These are phyloP conservation scores for Candida dajiaensis DNA, from an alignment of 805 yeast species.

Conservation along the genomic window DNA sequence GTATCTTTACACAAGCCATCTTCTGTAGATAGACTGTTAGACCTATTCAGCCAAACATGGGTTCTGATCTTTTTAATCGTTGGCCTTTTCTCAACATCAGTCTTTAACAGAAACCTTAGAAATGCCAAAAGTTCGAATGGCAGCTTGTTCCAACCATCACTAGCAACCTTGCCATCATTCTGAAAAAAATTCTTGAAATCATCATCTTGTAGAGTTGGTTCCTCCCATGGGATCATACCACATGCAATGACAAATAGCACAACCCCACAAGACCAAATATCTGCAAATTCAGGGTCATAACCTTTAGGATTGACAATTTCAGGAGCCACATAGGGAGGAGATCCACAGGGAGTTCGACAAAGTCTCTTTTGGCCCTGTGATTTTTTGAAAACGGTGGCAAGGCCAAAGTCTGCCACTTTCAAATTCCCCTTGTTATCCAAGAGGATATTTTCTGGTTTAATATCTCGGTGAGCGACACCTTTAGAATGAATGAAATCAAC, in stretches of 20 bases:
- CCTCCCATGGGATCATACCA: constrained; percentile 72
- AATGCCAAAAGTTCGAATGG: constrained; percentile 44
- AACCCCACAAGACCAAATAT: constrained; percentile 68
- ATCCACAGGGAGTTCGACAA: constrained; percentile 55
- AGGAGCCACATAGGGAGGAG: constrained; percentile 78
- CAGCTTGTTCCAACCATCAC: constrained; percentile 51
- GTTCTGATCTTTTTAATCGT: constrained; percentile 33
- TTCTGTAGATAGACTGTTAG: constrained; percentile 36
- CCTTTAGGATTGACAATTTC: constrained; percentile 43
- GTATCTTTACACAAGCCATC: constrained; percentile 53
- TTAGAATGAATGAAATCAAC: constrained; percentile 51
- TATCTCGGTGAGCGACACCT: constrained; percentile 65
- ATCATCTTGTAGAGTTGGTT: constrained; percentile 47
- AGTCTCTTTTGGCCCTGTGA: constrained; percentile 40
- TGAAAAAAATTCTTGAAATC: constrained; percentile 37
- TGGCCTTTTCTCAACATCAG: constrained; percentile 40
- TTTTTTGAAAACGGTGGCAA: constrained; percentile 55
- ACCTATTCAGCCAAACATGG: constrained; percentile 52
- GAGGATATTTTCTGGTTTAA: constrained; percentile 65
- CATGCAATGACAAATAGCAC: constrained; percentile 55
- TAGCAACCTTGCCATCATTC: constrained; percentile 39
- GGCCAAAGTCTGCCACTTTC: constrained; percentile 73
- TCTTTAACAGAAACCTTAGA: constrained; percentile 45
- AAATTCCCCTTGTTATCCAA: constrained; percentile 59
- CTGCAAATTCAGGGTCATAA: constrained; percentile 54